These are phyloP conservation scores for Hymenoscyphus scutula DNA, from an alignment of 2,329 filamentous ascomycete species.

Conservation along the genomic window DNA sequence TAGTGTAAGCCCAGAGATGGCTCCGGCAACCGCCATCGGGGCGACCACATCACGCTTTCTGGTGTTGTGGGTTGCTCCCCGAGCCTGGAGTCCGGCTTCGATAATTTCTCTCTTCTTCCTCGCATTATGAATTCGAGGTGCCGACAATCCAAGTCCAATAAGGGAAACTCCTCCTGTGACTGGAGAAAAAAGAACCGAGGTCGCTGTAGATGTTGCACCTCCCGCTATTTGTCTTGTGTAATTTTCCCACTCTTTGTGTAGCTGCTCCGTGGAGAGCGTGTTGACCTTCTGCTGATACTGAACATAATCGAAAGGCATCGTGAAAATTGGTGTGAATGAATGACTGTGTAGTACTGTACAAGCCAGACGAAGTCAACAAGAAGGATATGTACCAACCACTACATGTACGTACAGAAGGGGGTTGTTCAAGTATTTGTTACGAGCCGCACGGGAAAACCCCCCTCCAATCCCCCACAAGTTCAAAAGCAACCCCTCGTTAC, in stretches of 20 bases:
- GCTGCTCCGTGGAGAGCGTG: constrained; percentile 38
- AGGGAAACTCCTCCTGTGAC: constrained; percentile 41
- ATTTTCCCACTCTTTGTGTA: constrained; percentile 44
- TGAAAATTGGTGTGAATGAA: constrained; percentile 5
- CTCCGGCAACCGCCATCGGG: constrained; percentile 41
- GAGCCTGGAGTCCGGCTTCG: constrained; percentile 39
- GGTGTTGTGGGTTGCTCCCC: constrained; percentile 39
- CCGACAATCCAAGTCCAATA: constrained; percentile 41
- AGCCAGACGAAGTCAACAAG: background rate
- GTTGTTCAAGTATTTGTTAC: constrained; percentile 4
- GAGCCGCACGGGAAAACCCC: background rate
- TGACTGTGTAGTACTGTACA: too few species aligned
- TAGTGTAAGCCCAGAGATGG: constrained; percentile 39
- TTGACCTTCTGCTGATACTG: constrained; percentile 42
- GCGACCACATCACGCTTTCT: constrained; percentile 43
- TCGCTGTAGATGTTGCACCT: constrained; percentile 42
- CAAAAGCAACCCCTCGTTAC: constrained; percentile 4
- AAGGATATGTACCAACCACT: background rate
- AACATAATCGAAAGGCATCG: constrained; percentile 44
- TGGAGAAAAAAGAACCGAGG: constrained; percentile 40
- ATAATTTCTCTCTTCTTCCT: constrained; percentile 44
- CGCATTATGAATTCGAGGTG: constrained; percentile 43
- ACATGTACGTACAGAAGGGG: background rate
- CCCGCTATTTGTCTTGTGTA: constrained; percentile 43
- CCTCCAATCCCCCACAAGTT: background rate